phyloP scores from a whole-genome alignment of 495 filamentous ascomycete genomes.

The Sabuloglossum arenarium region DNA sequence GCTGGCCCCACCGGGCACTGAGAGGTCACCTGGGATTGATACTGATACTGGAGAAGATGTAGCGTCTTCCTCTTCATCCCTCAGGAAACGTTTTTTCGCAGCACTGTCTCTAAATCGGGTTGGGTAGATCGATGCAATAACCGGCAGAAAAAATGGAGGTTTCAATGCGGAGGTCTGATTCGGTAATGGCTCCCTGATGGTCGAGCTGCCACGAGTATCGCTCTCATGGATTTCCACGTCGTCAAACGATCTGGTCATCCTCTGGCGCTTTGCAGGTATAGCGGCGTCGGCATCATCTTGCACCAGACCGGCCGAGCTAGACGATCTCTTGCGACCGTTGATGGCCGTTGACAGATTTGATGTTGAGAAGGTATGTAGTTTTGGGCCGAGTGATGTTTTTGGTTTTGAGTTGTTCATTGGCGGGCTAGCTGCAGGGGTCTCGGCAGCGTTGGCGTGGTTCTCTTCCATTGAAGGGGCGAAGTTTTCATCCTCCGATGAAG shows the following conservation, averaged over 20 bases:
- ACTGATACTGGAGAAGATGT: conserved; percentile 13
- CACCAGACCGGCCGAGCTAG: conserved; percentile 1
- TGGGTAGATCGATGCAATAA: neutral
- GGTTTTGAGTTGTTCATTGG: conserved; percentile 8
- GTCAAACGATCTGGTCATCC: conserved; percentile 8
- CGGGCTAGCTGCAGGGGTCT: conserved; percentile 6
- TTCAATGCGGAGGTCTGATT: neutral
- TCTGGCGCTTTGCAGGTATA: conserved; percentile 10
- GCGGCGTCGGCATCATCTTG: conserved; percentile 9
- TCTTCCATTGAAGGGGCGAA: conserved; percentile 8
- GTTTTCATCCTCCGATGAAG: conserved; percentile 16
- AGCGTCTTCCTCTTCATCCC: conserved; percentile 7
- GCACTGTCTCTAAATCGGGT: conserved; percentile 2
- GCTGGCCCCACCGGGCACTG: conserved; percentile 16
- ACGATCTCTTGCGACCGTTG: conserved; percentile 5
- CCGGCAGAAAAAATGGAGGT: neutral
- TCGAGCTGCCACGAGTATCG: conserved; percentile 8
- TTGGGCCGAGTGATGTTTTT: conserved; percentile 14
- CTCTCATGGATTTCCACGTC: conserved; percentile 11
- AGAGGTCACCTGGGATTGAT: conserved; percentile 11
- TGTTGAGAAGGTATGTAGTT: conserved; percentile 11
- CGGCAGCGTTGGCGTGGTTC: conserved; percentile 4
- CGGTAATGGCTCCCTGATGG: neutral
- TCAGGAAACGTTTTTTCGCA: conserved; percentile 3
- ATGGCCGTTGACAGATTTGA: conserved; percentile 3